Base-by-base conservation (phyloP, 331 rosid genomes). In the Rhamnella rubrinervis region DNA sequence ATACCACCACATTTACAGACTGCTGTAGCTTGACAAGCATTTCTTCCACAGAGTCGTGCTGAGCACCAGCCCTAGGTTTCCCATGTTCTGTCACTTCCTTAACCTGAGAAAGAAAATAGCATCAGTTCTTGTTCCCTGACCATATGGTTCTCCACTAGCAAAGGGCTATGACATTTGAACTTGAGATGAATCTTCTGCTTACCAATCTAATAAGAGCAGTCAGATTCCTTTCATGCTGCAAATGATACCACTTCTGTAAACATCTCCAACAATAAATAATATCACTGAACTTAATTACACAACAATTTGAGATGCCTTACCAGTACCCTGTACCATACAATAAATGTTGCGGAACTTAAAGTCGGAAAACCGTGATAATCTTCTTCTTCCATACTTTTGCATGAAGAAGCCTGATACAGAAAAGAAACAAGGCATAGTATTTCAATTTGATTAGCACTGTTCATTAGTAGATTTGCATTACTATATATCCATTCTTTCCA, bases 221-320 rank as follows among this genome's bases (percentile, higher is more conserved):
- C 49, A 80, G 73, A 69, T 80, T 80, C 65, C 65, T 75, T 76
- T 80, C 84, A 75, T 80, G 81, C 84, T 80, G 84, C 75, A 80
- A 55, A 71, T 55, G 21, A 66, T 17, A 73, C 62, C 68, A 67
- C 58, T 53, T 49, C 47, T 60, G 67, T 75, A 46, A 76, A 20
- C 44, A 79, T 40, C 60, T 37, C 61, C 67, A 39, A 37, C 61
- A 66, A 80, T 63, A 69, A 66, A 71, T 0, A 71, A 35, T 28
- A 65, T 57, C 67, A 38, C 13, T 31, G 20, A 70, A 59, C 55
- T 23, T 41, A n/a, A 11, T 18, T 8, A 35, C 47, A 21, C 18
- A 37, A 52, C 26, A 75, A 67, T 6, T 12, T 15, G 51, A 66
- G 65, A 64, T 31, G 59, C 62, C 81, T 71, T 66, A 80, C 84